A percentile compares a stretch with the other conserved stretches of the same genome.
phyloP scores from a whole-genome alignment of 139 green algal genomes.

The Tetraselmis striata region DNA sequence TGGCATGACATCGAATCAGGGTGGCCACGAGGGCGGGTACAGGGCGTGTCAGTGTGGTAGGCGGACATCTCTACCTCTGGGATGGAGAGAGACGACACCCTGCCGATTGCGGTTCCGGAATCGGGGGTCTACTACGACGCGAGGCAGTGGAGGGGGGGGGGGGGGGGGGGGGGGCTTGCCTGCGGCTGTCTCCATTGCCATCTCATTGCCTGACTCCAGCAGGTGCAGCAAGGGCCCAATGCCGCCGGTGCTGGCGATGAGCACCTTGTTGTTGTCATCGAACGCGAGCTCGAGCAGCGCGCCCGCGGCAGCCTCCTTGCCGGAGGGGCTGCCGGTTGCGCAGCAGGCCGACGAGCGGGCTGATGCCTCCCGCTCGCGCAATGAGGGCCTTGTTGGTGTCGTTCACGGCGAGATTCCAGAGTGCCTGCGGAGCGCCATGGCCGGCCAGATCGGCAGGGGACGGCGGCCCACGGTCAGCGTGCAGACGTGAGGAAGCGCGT shows the following conservation, averaged over 20 bases:
- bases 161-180: background rate
- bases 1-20: no score
- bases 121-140: no score
- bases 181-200: conserved; percentile 11
- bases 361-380: background rate
- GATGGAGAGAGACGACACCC: no score
- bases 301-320: conserved; percentile 8
- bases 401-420: conserved; percentile 9
- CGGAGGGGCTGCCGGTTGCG: background rate
- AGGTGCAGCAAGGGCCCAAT: conserved; percentile 15
- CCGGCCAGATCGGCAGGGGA: no score
- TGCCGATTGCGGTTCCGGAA: no score
- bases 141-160: background rate
- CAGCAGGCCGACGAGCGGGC: background rate
- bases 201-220: conserved; percentile 8
- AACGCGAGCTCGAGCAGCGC: background rate
- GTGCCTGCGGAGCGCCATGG: no score
- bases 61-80: no score
- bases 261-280: conserved; percentile 16
- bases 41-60: no score
- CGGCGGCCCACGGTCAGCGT: no score
- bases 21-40: no score
- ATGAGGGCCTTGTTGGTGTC: conserved; percentile 13
- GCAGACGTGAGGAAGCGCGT: no score
- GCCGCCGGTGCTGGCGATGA: conserved; percentile 13